A percentile compares a stretch with the other conserved stretches of the same genome.
phyloP scores from a whole-genome alignment of 1,284 basidiomycete species.

The Bondarzewia mesenterica region DNA sequence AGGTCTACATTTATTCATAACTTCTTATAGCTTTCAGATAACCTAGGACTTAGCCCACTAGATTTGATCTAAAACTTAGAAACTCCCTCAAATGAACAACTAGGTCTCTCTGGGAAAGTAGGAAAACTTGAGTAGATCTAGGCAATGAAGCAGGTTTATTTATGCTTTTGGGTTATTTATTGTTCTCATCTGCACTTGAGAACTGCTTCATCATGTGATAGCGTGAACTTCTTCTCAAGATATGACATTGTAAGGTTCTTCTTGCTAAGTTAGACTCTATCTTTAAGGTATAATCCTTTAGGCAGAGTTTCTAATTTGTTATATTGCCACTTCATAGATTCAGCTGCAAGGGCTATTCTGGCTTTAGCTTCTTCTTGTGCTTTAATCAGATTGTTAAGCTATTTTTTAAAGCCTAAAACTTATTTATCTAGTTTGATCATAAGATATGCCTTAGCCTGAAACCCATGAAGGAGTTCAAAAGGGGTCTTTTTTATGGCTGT shows the following conservation, averaged over 20 bases:
- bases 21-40: too few relatives aligned
- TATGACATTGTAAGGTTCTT: background rate
- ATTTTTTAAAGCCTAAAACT: background rate
- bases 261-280: background rate
- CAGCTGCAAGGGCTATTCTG: background rate
- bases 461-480: conserved; percentile 6
- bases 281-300: background rate
- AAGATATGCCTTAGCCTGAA: background rate
- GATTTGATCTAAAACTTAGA: too few relatives aligned
- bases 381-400: background rate
- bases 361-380: background rate
- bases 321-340: background rate
- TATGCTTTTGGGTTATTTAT: too few relatives aligned
- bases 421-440: background rate
- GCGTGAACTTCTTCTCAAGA: conserved; percentile 5
- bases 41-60: too few relatives aligned
- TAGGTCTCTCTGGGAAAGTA: too few relatives aligned
- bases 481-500: conserved; percentile 3
- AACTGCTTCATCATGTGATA: too few relatives aligned
- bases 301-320: background rate
- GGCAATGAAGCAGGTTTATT: too few relatives aligned
- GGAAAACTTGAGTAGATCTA: too few relatives aligned
- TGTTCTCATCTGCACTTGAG: too few relatives aligned
- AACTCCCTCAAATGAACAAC: too few relatives aligned
- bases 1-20: too few relatives aligned